Evolutionary conservation across 164 flowering plant genomes (phyloP), one percentile per base, ranked within the genome.

Genomic region (Pachysandra terminalis): DNA sequence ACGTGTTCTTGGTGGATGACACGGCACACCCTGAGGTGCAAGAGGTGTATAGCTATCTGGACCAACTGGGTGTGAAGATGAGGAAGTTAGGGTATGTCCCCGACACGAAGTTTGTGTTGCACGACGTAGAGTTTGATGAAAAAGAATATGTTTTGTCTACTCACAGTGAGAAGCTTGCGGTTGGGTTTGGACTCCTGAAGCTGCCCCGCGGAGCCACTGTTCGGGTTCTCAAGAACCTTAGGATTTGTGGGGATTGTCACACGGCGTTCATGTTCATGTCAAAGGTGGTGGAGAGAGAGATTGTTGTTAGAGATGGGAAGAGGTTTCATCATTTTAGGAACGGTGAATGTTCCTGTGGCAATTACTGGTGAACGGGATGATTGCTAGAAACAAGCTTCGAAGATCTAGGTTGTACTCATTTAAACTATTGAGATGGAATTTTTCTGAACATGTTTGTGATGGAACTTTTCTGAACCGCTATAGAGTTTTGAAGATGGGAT

Each of bases 161-260:
- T 59, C 97, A 91, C 58, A 88, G 97, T 72, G 97, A 91, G 83
- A 91, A 86, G 82, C 82, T 91, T 56, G 97, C 97, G 14, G 93
- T 89, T 74, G 91, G 71, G 5, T 91, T 64, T 77, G 97, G 97
- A 59, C 81, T 91, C 7, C 71, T 89, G 64, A 91, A 80, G 74
- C 80, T 86, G 61, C 96, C 97, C 21, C 72, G 24, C 45, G 91
- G 88, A 69, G 87, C 90, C 67, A 77, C 86, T 12, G 67, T 89
- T 49, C 78, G 93, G 71, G 87, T 91, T 66, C 83, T 86, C 66
- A 91, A 91, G 82, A 91, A 91, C 77, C 80, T 90, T 41, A 81
- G 93, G 68, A 88, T 87, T 24, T 88, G 96, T 79, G 89, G 93
- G 40, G 97, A 91, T 72, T 91, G 97, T 76, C 97, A 91, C 67